Evolutionary conservation across 805 yeast genomes (phyloP).

Genomic region (Kuraishia floccosa): DNA sequence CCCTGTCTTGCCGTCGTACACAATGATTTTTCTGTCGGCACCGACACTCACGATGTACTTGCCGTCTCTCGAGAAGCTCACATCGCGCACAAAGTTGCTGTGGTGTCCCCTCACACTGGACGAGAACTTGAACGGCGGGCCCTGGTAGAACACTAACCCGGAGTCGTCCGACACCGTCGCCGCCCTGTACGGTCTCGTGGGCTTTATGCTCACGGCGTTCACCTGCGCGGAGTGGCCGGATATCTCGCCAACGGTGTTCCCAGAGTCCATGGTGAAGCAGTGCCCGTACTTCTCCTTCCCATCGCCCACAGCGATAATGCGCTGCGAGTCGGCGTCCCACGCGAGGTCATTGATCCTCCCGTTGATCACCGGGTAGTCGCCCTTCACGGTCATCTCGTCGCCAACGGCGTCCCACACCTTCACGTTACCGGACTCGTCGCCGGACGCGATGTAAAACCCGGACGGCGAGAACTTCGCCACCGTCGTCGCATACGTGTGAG

Average conservation of each 20-base stretch:
- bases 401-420: conserved; percentile 74
- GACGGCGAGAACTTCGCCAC: conserved; percentile 84
- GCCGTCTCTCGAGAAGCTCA: conserved; percentile 76
- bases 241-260: conserved; percentile 94
- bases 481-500: conserved; percentile 62
- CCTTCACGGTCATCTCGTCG: conserved; percentile 50
- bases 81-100: conserved; percentile 69
- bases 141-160: conserved; percentile 72
- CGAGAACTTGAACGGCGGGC: conserved; percentile 89
- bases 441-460: conserved; percentile 85
- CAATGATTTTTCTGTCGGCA: conserved; percentile 62
- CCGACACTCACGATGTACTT: conserved; percentile 69
- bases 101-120: conserved; percentile 66
- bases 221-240: conserved; percentile 82
- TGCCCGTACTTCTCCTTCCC: conserved; percentile 90
- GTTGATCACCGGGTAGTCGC: conserved; percentile 63
- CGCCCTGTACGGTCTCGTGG: conserved; percentile 84
- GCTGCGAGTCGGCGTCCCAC: conserved; percentile 84
- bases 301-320: conserved; percentile 90
- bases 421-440: conserved; percentile 84
- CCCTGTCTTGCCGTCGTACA: conserved; percentile 86
- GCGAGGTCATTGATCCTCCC: conserved; percentile 77
- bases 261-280: conserved; percentile 88
- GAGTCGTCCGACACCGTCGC: conserved; percentile 89
- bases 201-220: conserved; percentile 76